phyloP scores from a whole-genome alignment of 2,329 filamentous ascomycete species.

The Aureobasidium leucospermi region DNA sequence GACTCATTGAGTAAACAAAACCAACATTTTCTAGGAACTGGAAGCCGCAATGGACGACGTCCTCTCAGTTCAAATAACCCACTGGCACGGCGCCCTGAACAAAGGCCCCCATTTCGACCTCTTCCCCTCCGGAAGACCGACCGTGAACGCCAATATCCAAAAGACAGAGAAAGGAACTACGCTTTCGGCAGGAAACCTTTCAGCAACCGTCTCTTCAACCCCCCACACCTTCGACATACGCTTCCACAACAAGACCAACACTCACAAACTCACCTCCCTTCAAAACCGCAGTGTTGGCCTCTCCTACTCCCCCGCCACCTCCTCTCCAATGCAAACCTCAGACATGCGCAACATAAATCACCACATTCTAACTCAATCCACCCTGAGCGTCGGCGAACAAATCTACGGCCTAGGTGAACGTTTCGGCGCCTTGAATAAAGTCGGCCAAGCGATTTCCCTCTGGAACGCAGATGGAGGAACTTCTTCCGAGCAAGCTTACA shows the following conservation, averaged over 20 bases:
- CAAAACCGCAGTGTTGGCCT: slow-evolving; percentile 50
- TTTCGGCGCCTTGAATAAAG: slow-evolving; percentile 70
- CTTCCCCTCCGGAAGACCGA: slow-evolving; percentile 46
- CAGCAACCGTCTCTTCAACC: slow-evolving; percentile 44
- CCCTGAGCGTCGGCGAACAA: slow-evolving; percentile 50
- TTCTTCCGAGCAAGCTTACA: slow-evolving; percentile 63
- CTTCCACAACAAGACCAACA: slow-evolving; percentile 46
- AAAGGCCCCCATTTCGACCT: slow-evolving; percentile 52
- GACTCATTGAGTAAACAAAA: background rate
- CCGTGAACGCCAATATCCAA: slow-evolving; percentile 32
- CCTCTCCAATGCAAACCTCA: slow-evolving; percentile 45
- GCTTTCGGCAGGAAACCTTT: slow-evolving; percentile 44
- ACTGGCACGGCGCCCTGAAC: slow-evolving; percentile 48
- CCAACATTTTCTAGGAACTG: slow-evolving; percentile 34
- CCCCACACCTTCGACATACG: slow-evolving; percentile 49
- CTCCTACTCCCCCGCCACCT: slow-evolving; percentile 49
- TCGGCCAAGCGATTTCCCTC: slow-evolving; percentile 63
- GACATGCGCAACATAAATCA: slow-evolving; percentile 41
- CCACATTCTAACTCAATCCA: slow-evolving; percentile 40
- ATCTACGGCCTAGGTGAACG: slow-evolving; percentile 69
- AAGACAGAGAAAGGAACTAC: slow-evolving; percentile 41
- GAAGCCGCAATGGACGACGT: slow-evolving; percentile 52
- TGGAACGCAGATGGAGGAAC: slow-evolving; percentile 57
- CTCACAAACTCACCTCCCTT: slow-evolving; percentile 48
- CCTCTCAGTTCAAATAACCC: slow-evolving; percentile 52